Base-by-base conservation (phyloP, 2,329 filamentous ascomycete species). In the Nigrospora sphaerica region DNA sequence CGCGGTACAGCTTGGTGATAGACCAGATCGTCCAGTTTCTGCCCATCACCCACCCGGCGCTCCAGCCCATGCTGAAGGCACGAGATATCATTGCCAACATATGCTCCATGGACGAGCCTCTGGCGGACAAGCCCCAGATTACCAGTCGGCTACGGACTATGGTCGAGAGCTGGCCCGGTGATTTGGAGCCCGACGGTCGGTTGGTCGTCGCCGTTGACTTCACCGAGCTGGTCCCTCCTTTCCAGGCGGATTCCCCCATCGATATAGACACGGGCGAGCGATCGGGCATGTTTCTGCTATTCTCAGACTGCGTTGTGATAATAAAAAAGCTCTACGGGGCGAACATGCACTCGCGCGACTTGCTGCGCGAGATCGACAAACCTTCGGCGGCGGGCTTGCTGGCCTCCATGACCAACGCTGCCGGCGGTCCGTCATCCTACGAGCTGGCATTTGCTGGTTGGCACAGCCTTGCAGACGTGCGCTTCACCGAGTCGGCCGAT, bases 21-120 rank as follows among this genome's bases (percentile, higher is more conserved):
- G 93, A 98, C 68, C 91, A 95, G 59, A 96, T 98, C 60, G 80
- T 93, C 41, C 83, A 85, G 54, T 90, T 86, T 50, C 77, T 97
- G 16, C 91, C 92, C 5, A 80, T 91, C 43, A 83, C 86, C 10
- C 91, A 97, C 62, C 88, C 90, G 3, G 91, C 91, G 1, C 75
- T 95, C 45, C 85, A 86, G 54, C 76, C 78, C 3, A 84, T 98
- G 68, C 78, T 96, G 37, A 91, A 89, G 61, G 91, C 93, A 1
- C 80, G 92, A 54, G 93, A 97, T 62, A 87, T 95, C 45, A 90
- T 98, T 54, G 90, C 91, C 17, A 93, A 95, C 45, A 98, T 98
- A 38, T 98, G 93, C 66, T 95, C 92, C 14, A 84, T 96, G 69
- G 92, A 96, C 57, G 86, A 69, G 61, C 86, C 58, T 58, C 73